Conservation (phyloP, 2,329 filamentous ascomycete species). For the Scleromitrula shiraiana region DNA sequence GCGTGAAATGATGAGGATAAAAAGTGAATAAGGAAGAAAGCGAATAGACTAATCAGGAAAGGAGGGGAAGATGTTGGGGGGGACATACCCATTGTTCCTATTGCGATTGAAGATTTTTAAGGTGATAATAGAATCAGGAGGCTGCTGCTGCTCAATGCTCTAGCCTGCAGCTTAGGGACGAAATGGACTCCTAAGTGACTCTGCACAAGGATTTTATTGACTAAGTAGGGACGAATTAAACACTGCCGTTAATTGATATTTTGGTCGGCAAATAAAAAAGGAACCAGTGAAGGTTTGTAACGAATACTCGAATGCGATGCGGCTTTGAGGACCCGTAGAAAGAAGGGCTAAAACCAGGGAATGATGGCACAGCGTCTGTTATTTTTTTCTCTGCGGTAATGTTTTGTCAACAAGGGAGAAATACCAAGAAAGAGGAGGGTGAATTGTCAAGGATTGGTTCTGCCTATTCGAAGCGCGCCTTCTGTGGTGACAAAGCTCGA, state of each 20-base stretch:
- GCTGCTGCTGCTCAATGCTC: conserved; percentile 12
- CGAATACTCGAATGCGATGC: conserved; percentile 5
- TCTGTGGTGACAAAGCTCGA: conserved; percentile 4
- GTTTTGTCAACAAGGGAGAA: conserved; percentile 10
- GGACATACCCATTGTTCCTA: conserved; percentile 12
- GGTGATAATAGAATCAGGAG: conserved; percentile 10
- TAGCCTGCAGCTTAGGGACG: conserved; percentile 11
- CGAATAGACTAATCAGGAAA: conserved; percentile 8
- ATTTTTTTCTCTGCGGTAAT: conserved; percentile 7
- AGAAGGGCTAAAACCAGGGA: conserved; percentile 7
- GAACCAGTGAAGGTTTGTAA: conserved; percentile 6
- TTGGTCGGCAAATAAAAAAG: conserved; percentile 5
- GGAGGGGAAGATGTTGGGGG: conserved; percentile 5
- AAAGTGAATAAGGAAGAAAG: conserved; percentile 9
- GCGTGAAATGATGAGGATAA: conserved; percentile 2
- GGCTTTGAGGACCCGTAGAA: conserved; percentile 9
- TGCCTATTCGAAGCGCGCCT: conserved; percentile 8
- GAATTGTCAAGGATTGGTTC: conserved; percentile 4
- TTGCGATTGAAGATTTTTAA: conserved; percentile 9
- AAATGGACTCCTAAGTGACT: conserved; percentile 11
- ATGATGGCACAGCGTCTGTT: conserved; percentile 9
- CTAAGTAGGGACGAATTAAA: conserved; percentile 10
- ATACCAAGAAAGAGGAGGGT: background rate
- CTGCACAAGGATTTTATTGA: conserved; percentile 11
- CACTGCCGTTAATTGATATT: conserved; percentile 8